Conservation (phyloP, 495 filamentous ascomycete species). For the Immersiella caudata region DNA sequence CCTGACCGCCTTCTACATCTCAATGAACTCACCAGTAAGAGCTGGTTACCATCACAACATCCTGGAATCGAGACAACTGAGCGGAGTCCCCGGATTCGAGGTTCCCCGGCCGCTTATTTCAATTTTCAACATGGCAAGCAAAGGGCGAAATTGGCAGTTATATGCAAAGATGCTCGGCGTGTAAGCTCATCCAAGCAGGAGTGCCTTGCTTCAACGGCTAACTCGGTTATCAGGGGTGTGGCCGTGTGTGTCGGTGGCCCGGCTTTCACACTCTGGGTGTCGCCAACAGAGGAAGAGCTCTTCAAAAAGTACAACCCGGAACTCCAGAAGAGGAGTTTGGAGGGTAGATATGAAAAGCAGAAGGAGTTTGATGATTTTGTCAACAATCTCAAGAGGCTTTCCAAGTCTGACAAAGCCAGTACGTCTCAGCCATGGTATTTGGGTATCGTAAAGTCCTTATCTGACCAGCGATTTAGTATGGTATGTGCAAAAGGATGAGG, state of each 20-base stretch:
- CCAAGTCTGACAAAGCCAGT: conserved; percentile 85
- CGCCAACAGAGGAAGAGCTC: conserved; percentile 88
- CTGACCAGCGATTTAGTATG: conserved; percentile 55
- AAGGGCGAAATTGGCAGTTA: conserved; percentile 42
- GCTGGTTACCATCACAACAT: background rate
- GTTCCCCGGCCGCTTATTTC: background rate
- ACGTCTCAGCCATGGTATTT: conserved; percentile 19
- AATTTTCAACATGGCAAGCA: conserved; percentile 33
- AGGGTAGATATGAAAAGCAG: conserved; percentile 69
- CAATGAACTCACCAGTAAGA: background rate
- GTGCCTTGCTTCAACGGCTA: background rate
- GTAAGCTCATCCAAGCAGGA: conserved; percentile 25
- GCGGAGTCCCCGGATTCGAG: background rate
- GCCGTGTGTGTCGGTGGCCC: conserved; percentile 80
- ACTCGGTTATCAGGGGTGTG: conserved; percentile 55
- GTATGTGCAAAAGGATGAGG: conserved; percentile 66
- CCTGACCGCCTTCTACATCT: conserved; percentile 21
- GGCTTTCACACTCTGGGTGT: conserved; percentile 75
- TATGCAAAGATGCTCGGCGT: conserved; percentile 39
- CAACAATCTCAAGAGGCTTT: conserved; percentile 77
- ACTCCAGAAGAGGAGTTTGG: conserved; percentile 78
- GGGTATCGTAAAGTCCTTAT: background rate
- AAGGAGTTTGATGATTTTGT: conserved; percentile 91
- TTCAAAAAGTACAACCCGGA: conserved; percentile 93
- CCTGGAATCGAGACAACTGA: background rate